Percentiles rank a stretch among this genome's conserved stretches.
phyloP scores from a whole-genome alignment of 768 basidiomycete species.

The Pseudohyphozyma bogoriensis region DNA sequence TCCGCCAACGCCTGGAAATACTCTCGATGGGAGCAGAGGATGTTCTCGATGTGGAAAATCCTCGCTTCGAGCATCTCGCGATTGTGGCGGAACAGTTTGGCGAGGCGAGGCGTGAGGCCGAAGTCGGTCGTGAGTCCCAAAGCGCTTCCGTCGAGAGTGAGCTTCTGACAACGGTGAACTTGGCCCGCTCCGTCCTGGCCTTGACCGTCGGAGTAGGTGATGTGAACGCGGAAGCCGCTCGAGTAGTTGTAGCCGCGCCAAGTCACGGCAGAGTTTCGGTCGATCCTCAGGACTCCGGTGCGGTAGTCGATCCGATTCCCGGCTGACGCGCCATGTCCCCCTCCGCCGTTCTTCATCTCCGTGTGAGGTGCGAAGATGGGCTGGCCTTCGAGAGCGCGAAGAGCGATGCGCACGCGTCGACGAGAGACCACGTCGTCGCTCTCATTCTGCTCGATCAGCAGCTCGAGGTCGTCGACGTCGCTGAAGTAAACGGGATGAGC shows the following conservation, averaged over 20 bases:
- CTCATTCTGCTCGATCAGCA: constrained; percentile 56
- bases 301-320: constrained; percentile 36
- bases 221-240: constrained; percentile 52
- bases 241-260: constrained; percentile 25
- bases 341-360: constrained; percentile 48
- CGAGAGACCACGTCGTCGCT: constrained; percentile 45
- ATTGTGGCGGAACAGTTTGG: constrained; percentile 24
- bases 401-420: constrained; percentile 52
- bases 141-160: constrained; percentile 45
- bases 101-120: constrained; percentile 53
- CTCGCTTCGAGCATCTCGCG: constrained; percentile 7
- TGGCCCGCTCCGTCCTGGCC: constrained; percentile 5
- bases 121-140: constrained; percentile 61
- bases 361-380: constrained; percentile 56
- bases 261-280: constrained; percentile 20
- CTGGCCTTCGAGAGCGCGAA: constrained; percentile 58
- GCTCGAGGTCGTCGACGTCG: constrained; percentile 48
- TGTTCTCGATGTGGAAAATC: constrained; percentile 41
- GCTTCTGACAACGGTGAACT: constrained; percentile 38
- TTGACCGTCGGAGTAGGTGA: constrained; percentile 43
- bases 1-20: constrained; percentile 46
- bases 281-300: constrained; percentile 14
- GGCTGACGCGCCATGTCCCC: constrained; percentile 46
- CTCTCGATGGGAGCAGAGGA: constrained; percentile 48
- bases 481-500: constrained; percentile 34